Percentiles rank a stretch among this genome's conserved stretches.
Conservation (phyloP, 768 basidiomycete species). For the Crassisporium funariophilum region DNA sequence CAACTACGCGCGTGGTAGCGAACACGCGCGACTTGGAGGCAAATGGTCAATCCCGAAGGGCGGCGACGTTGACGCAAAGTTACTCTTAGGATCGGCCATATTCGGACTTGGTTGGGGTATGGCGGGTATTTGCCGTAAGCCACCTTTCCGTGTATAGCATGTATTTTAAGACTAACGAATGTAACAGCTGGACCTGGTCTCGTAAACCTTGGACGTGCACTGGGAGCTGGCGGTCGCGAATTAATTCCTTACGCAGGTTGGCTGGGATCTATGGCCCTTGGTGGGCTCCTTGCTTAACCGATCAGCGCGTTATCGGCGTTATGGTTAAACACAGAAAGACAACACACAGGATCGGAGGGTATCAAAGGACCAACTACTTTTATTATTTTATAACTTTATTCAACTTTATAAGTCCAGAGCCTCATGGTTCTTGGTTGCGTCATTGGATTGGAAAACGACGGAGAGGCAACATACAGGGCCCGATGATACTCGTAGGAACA, state of each 20-base stretch:
- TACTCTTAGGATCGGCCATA: conserved; percentile 52
- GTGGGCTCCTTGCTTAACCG: conserved; percentile 39
- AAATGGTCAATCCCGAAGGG: conserved; percentile 42
- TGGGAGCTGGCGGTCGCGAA: conserved; percentile 33
- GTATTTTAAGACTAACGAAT: conserved; percentile 9
- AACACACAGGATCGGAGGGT: too few relatives aligned
- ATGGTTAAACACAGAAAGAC: too few relatives aligned
- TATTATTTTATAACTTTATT: too few relatives aligned
- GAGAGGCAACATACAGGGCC: too few relatives aligned
- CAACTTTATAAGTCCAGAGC: too few relatives aligned
- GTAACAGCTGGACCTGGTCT: conserved; percentile 60
- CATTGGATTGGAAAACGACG: too few relatives aligned
- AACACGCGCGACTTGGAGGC: conserved; percentile 45
- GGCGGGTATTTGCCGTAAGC: conserved; percentile 63
- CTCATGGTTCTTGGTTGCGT: too few relatives aligned
- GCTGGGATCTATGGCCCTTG: conserved; percentile 41
- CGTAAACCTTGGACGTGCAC: conserved; percentile 57
- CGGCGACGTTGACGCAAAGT: conserved; percentile 42
- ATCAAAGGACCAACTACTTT: too few relatives aligned
- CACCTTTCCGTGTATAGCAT: neutral
- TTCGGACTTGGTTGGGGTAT: conserved; percentile 69
- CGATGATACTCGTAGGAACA: too few relatives aligned
- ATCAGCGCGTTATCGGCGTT: neutral
- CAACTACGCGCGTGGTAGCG: conserved; percentile 38
- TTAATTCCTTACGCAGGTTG: conserved; percentile 38